These are phyloP conservation scores for Ulota crispa DNA, from an alignment of 225 moss, liverwort and hornwort species.

Conservation along the genomic window DNA sequence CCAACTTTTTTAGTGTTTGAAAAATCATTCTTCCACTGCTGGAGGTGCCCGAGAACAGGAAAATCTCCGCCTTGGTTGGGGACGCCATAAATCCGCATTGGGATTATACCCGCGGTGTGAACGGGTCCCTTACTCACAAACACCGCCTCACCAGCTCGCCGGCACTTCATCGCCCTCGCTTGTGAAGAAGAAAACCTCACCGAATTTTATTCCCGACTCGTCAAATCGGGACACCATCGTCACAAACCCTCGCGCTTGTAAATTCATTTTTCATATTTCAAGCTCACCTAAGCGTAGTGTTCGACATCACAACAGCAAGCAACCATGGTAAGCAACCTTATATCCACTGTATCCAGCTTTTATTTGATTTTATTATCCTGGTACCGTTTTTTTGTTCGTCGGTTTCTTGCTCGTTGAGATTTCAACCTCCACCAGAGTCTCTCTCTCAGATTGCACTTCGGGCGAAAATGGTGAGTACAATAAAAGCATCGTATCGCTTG, in stretches of 20 bases:
- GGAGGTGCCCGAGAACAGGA: no score
- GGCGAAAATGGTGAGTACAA: not conserved
- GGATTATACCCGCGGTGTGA: not conserved
- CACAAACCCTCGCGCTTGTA: not conserved
- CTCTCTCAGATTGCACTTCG: not conserved
- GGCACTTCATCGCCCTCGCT: not conserved
- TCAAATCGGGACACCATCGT: not conserved
- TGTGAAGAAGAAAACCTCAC: not conserved
- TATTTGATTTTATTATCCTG: no score
- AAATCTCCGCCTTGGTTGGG: not conserved
- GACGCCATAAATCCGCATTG: not conserved
- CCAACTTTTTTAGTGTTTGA: no score
- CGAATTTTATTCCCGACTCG: not conserved
- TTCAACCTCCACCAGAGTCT: not conserved
- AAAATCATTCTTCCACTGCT: no score
- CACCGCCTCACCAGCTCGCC: not conserved
- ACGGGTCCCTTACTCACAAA: not conserved
- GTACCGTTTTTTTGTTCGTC: not conserved
- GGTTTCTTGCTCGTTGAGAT: not conserved
- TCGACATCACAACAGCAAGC: not conserved
- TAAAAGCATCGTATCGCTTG: not conserved
- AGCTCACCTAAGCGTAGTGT: not conserved
- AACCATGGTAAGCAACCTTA: conserved; percentile 13
- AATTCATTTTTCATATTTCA: not conserved
- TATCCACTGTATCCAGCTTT: not conserved